These are phyloP conservation scores for Penicillium janthinellum DNA, from an alignment of 2,329 filamentous ascomycete species.

Conservation along the genomic window DNA sequence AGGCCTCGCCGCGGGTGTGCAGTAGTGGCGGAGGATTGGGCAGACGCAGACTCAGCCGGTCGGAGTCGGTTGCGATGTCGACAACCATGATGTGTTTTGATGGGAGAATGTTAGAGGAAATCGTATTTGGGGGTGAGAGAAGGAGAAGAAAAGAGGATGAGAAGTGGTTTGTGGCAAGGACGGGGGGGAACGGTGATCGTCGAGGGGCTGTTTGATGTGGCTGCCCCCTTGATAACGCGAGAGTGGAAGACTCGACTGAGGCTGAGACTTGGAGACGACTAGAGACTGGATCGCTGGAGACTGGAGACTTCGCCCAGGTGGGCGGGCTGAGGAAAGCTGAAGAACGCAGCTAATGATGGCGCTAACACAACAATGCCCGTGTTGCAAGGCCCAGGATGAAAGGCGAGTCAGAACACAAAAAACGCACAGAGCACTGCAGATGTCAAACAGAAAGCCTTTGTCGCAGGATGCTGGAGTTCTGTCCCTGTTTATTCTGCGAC, in stretches of 20 bases:
- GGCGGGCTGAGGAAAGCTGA: background rate
- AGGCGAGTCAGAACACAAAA: background rate
- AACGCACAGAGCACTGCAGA: background rate
- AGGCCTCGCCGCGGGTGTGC: constrained; percentile 52
- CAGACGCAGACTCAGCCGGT: constrained; percentile 40
- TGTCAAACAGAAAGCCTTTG: background rate
- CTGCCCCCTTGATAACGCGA: background rate
- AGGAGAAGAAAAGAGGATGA: constrained; percentile 1
- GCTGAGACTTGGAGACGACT: background rate
- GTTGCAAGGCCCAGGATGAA: background rate
- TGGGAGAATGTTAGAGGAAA: background rate
- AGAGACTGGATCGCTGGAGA: no score
- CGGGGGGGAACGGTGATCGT: background rate
- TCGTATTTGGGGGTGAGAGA: background rate
- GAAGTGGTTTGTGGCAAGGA: background rate
- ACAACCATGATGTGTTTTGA: constrained; percentile 36
- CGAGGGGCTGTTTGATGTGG: background rate
- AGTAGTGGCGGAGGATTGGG: constrained; percentile 51
- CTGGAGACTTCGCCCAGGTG: no score
- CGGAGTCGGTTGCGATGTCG: constrained; percentile 33
- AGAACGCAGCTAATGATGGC: background rate
- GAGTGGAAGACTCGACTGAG: background rate
- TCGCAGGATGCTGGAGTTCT: background rate
- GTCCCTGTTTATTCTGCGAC: background rate
- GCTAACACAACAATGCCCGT: background rate